phyloP scores from a whole-genome alignment of 768 basidiomycete species.

The Russula ochroleuca region DNA sequence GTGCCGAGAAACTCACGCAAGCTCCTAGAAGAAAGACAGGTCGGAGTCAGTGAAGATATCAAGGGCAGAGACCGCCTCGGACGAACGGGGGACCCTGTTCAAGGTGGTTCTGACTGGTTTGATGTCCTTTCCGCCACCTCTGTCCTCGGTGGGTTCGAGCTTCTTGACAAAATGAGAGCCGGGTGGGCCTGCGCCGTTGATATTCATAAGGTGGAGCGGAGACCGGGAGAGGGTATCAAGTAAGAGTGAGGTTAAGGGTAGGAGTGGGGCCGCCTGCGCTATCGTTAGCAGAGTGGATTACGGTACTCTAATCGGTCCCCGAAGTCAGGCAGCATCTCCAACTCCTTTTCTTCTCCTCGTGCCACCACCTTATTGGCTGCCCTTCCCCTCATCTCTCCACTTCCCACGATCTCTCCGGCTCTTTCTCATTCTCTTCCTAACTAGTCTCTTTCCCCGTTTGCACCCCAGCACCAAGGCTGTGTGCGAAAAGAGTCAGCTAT shows the following conservation, averaged over 20 bases:
- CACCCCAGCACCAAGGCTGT: neutral
- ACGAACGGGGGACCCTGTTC: slow-evolving; percentile 84
- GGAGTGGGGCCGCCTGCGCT: neutral
- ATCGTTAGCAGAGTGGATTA: neutral
- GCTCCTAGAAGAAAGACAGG: slow-evolving; percentile 50
- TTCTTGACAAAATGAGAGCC: slow-evolving; percentile 45
- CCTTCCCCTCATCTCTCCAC: neutral
- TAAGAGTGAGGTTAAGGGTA: slow-evolving; percentile 19
- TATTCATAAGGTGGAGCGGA: slow-evolving; percentile 25
- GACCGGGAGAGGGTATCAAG: neutral
- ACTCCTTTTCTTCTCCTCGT: neutral
- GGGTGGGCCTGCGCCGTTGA: slow-evolving; percentile 25
- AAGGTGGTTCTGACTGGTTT: slow-evolving; percentile 75
- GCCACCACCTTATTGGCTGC: slow-evolving; percentile 5
- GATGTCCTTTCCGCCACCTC: slow-evolving; percentile 48
- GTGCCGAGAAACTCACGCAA: slow-evolving; percentile 51
- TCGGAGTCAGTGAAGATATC: slow-evolving; percentile 19
- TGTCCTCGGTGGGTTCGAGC: slow-evolving; percentile 52
- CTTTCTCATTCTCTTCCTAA: neutral
- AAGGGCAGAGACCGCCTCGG: slow-evolving; percentile 26
- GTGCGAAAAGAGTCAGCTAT: too few species aligned
- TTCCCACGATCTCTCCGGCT: neutral
- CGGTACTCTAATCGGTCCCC: neutral
- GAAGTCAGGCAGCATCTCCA: neutral
- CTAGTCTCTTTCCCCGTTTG: slow-evolving; percentile 3